Percentiles rank a stretch among this genome's conserved stretches.
phyloP scores from a whole-genome alignment of 345 rosid genomes.

The Citropsis articulata region DNA sequence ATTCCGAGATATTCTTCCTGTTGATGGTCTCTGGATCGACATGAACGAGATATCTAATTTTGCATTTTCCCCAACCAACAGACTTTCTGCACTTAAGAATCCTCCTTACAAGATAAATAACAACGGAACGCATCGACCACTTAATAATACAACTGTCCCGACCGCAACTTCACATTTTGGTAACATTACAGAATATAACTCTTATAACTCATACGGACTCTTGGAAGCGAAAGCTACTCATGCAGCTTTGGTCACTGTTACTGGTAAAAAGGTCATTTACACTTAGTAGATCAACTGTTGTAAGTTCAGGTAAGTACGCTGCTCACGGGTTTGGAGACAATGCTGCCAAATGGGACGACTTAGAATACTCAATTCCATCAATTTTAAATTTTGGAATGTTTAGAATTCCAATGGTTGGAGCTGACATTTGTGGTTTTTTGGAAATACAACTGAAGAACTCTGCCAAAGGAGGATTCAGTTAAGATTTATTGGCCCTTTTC shows the following conservation, averaged over 20 bases:
- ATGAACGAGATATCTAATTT: conserved; percentile 48
- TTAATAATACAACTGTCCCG: not conserved
- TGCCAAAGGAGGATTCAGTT: not conserved
- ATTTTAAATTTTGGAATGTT: conserved; percentile 18
- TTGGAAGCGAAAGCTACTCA: not conserved
- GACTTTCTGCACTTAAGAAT: conserved; percentile 29
- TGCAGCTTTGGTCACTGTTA: not conserved
- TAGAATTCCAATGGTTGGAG: conserved; percentile 37
- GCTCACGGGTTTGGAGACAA: not conserved
- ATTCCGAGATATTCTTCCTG: conserved; percentile 26
- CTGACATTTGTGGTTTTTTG: not conserved
- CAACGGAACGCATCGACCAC: not conserved
- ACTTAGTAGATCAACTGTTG: conserved; percentile 1
- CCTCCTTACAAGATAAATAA: conserved; percentile 49
- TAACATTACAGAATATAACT: conserved; percentile 30
- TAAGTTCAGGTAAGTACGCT: conserved; percentile 42
- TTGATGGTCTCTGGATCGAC: conserved; percentile 51
- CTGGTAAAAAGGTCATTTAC: not conserved
- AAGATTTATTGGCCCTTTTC: not conserved
- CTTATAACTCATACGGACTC: conserved; percentile 42
- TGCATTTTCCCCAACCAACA: conserved; percentile 19
- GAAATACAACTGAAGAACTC: not conserved
- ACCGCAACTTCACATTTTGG: not conserved
- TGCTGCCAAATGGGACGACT: not conserved
- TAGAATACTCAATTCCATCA: not conserved